Evolutionary conservation across 2,329 filamentous ascomycete species (phyloP).

Genomic region (Phaeosphaeria sp.): DNA sequence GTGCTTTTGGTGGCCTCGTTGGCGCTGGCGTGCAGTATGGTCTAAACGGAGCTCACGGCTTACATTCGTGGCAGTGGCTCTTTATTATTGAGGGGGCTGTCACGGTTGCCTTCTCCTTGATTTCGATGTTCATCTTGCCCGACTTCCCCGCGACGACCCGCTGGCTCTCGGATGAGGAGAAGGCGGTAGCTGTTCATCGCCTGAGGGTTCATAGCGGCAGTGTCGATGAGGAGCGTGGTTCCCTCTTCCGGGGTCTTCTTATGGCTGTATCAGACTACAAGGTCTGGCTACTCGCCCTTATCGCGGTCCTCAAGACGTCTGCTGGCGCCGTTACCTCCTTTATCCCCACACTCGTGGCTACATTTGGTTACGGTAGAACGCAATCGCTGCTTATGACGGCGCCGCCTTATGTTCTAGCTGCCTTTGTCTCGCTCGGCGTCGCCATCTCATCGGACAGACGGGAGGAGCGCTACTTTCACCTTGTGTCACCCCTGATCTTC

Average conservation of each 20-base stretch:
- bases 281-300: conserved; percentile 4
- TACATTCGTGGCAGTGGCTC: conserved; percentile 38
- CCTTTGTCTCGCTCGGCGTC: conserved; percentile 51
- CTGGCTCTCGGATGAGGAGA: conserved; percentile 54
- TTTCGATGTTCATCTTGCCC: conserved; percentile 41
- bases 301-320: neutral
- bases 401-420: conserved; percentile 55
- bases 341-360: neutral
- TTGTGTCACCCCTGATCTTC: conserved; percentile 47
- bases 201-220: neutral
- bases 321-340: conserved; percentile 1
- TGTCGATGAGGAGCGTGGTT: neutral
- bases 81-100: conserved; percentile 36
- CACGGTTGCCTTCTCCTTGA: conserved; percentile 3
- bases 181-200: conserved; percentile 12
- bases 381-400: conserved; percentile 39
- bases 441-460: conserved; percentile 56
- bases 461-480: conserved; percentile 57
- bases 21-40: conserved; percentile 33
- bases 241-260: neutral
- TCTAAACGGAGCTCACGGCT: conserved; percentile 13
- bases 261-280: conserved; percentile 4
- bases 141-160: conserved; percentile 40
- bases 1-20: conserved; percentile 53
- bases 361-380: conserved; percentile 34